Evolutionary conservation across 1,139 yeast genomes (phyloP), one percentile per base, ranked within the genome.

Genomic region (Scheffersomyces lignicola): DNA sequence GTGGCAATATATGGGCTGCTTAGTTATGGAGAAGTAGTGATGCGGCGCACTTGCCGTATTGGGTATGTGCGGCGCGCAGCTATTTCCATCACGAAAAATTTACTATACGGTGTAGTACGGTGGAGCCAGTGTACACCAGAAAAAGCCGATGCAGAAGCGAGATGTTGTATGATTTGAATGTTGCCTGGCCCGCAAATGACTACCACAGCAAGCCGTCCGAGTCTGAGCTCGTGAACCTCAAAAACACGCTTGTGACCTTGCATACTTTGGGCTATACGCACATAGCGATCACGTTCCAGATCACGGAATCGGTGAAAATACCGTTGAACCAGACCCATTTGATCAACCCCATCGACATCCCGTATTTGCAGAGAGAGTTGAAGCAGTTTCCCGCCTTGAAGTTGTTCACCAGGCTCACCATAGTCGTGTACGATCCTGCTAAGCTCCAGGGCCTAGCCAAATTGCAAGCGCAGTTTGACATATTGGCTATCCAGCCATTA

Each of bases 401-500:
- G 38, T 54, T 92, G 7, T 85, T 76, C 48, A 74, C 90, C 1
- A 65, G 98, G 38, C 68, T 86, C 18, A 92, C 97, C 0, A 55
- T 92, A 5, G 65, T 80, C 5, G 74, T 88, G 7, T 85, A 80
- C 43, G 97, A 89, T 44, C 82, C 92, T 1, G 69, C 90, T 5
- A 84, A 84, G 47, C 79, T 86, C 33, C 92, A 84, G 47, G 79
- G 83, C 18, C 62, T 88, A 24, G 68, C 83, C 20, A 78, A 77
- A 49, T 64, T 82, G 36, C 80, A 77, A 38, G 71, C 68, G 43
- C 65, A 71, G 16, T 94, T 84, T 56, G 97, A 92, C 55, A 58
- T 92, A 3, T 70, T 92, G 9, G 87, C 97, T 0, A 81, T 90
- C 1, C 77, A 83, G 43, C 98, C 98, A 1, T 55, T 71, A 24